These are phyloP conservation scores for Bruguiera hainesii DNA, from an alignment of 441 rosid species.

Conservation along the genomic window DNA sequence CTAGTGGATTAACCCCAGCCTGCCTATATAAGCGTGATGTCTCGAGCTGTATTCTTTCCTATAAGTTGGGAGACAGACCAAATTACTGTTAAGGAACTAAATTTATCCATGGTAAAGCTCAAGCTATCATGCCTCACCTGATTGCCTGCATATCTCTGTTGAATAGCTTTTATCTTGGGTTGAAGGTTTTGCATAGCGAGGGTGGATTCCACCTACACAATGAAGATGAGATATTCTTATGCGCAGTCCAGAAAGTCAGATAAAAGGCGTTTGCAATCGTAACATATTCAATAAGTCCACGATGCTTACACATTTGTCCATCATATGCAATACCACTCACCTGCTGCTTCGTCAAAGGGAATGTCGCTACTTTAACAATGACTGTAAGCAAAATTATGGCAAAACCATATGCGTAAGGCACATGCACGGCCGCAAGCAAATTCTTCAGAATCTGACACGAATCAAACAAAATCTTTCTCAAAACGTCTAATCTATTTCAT, in stretches of 20 bases:
- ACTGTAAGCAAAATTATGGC: constrained; percentile 86
- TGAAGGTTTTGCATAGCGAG: constrained; percentile 97
- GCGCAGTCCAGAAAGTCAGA: no score
- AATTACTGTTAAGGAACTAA: background rate
- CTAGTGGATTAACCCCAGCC: constrained; percentile 97
- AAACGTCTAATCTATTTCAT: background rate
- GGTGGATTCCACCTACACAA: constrained; percentile 84
- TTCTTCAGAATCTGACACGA: constrained; percentile 66
- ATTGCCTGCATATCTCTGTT: constrained; percentile 93
- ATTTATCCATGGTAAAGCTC: background rate
- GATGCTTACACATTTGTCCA: background rate
- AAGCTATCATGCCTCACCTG: constrained; percentile 47
- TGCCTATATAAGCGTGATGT: constrained; percentile 83
- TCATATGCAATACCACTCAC: constrained; percentile 27
- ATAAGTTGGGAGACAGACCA: constrained; percentile 2
- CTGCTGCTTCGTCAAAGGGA: constrained; percentile 90
- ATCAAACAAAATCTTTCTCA: background rate
- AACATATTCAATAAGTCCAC: background rate
- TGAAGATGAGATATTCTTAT: background rate
- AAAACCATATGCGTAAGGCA: constrained; percentile 87
- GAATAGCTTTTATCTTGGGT: constrained; percentile 93
- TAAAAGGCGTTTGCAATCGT: background rate
- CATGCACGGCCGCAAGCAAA: constrained; percentile 52
- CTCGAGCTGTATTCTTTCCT: constrained; percentile 96
- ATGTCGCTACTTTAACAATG: constrained; percentile 44